Evolutionary conservation across 2,329 filamentous ascomycete species (phyloP).

Genomic region (Cryphonectria carpinicola): DNA sequence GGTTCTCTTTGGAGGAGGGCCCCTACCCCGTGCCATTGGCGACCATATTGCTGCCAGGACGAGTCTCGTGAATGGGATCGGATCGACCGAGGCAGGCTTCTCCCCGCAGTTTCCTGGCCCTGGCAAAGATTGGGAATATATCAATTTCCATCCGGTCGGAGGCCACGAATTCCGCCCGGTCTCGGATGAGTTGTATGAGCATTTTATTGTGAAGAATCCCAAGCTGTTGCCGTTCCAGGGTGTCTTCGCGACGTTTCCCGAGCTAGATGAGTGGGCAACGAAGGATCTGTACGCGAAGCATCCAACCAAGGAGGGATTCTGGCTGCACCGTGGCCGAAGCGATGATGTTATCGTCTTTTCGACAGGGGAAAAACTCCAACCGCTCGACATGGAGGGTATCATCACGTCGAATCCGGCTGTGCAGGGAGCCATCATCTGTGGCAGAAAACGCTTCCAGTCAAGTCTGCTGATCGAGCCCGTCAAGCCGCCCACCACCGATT

Average conservation of each 20-base stretch:
- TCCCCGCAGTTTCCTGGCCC: slow-evolving; percentile 29
- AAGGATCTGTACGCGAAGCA: slow-evolving; percentile 40
- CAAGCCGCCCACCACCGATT: background rate
- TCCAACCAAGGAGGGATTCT: slow-evolving; percentile 31
- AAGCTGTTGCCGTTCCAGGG: slow-evolving; percentile 31
- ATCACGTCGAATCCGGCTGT: slow-evolving; percentile 18
- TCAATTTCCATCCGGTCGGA: slow-evolving; percentile 32
- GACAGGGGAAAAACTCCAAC: slow-evolving; percentile 24
- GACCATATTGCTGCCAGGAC: slow-evolving; percentile 34
- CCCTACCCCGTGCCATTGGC: slow-evolving; percentile 33
- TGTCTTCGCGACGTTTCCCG: slow-evolving; percentile 36
- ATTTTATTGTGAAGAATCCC: slow-evolving; percentile 33
- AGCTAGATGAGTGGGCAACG: slow-evolving; percentile 38
- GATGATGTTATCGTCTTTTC: slow-evolving; percentile 27
- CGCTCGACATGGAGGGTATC: slow-evolving; percentile 21
- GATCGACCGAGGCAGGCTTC: slow-evolving; percentile 36
- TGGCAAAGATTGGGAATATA: slow-evolving; percentile 37
- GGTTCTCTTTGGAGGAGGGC: slow-evolving; percentile 34
- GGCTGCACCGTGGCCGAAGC: slow-evolving; percentile 38
- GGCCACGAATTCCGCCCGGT: slow-evolving; percentile 19
- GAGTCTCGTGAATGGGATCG: slow-evolving; percentile 32
- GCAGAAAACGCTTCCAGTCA: slow-evolving; percentile 16
- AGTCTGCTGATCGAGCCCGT: slow-evolving; percentile 18
- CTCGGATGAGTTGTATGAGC: slow-evolving; percentile 35
- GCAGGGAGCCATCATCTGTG: slow-evolving; percentile 13